Percentiles rank a stretch among this genome's conserved stretches.
phyloP scores from a whole-genome alignment of 768 basidiomycete genomes.

The Pleurotus sapidus region DNA sequence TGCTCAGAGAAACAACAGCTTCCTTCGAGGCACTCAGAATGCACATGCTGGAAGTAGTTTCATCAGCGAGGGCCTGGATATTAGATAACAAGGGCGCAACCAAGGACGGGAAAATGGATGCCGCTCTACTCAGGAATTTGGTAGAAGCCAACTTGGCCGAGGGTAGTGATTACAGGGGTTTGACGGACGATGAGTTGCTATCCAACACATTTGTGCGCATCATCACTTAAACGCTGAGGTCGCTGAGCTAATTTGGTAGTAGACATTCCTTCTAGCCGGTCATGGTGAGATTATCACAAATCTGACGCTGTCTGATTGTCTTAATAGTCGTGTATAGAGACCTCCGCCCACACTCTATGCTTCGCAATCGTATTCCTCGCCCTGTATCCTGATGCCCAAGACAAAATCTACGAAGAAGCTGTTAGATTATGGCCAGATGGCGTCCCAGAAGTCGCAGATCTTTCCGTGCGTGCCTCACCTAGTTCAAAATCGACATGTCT shows the following conservation, averaged over 20 bases:
- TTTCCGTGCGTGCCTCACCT: slow-evolving; percentile 23
- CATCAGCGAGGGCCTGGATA: slow-evolving; percentile 22
- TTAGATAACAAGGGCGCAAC: slow-evolving; percentile 14
- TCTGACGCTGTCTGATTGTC: background rate
- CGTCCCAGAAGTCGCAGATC: slow-evolving; percentile 17
- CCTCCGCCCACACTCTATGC: slow-evolving; percentile 40
- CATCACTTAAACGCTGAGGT: background rate
- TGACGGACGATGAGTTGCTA: slow-evolving; percentile 32
- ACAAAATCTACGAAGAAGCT: slow-evolving; percentile 41
- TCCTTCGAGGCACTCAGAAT: slow-evolving; percentile 25
- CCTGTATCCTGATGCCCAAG: slow-evolving; percentile 46
- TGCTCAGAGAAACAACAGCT: slow-evolving; percentile 16
- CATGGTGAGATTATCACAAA: slow-evolving; percentile 31
- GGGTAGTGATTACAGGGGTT: slow-evolving; percentile 19
- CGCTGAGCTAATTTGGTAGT: background rate
- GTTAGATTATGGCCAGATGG: slow-evolving; percentile 36
- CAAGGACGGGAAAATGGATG: slow-evolving; percentile 11
- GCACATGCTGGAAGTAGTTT: slow-evolving; percentile 29
- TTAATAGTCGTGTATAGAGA: slow-evolving; percentile 29
- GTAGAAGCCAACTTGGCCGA: slow-evolving; percentile 34
- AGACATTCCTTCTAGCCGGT: slow-evolving; percentile 49
- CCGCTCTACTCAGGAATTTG: slow-evolving; percentile 30
- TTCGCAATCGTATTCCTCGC: slow-evolving; percentile 45
- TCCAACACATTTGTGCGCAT: slow-evolving; percentile 32
- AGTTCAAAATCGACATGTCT: background rate